Base-by-base conservation (phyloP, 2,329 filamentous ascomycete species). In the Aspergillus eucalypticola region DNA sequence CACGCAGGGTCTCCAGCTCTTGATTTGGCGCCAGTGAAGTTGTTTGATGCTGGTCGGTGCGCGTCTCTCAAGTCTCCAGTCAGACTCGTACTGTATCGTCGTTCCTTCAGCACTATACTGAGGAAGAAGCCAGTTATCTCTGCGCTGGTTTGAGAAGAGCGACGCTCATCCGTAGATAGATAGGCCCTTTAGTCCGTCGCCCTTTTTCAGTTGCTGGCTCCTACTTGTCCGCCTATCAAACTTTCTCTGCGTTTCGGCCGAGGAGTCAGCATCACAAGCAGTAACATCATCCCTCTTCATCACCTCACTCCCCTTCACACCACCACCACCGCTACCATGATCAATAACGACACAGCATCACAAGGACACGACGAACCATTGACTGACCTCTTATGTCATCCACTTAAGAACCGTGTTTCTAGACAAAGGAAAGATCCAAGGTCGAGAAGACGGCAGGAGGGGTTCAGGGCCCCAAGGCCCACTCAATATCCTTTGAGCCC, bases 31-130 rank as follows among this genome's bases (percentile, higher is more conserved):
- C 68, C 65, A 60, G 65, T 59, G 54, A 61, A 63, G 61, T 62
- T 59, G 25, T 67, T 66, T 62, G 50, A 42, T 60, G 42, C 53
- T 60, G 56, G 60, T 60, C 49, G 58, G 59, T 70, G 61, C 59
- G 59, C 62, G 69, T 66, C 67, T 64, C 67, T 73, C 69, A 71
- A 64, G 66, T 71, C 70, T 69, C 67, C 68, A 71, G 66, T 71
- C 63, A 69, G 13, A 23, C 51, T 21, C 32, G 50, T 15, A 55
- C 19, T 56, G 29, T n/a, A 29, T 41, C 49, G 27, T 25, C 49
- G 42, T 44, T 35, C 11, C 32, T 29, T 49, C 42, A 32, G 58
- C 56, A 60, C 56, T 29, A 7, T 19, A 17, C 15, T 29, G 15
- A 29, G 44, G 23, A n/a, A 49, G 41, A 23, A 44, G 17, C 25